phyloP scores from a whole-genome alignment of 2,329 filamentous ascomycete genomes.

The Cladosporium sp. region DNA sequence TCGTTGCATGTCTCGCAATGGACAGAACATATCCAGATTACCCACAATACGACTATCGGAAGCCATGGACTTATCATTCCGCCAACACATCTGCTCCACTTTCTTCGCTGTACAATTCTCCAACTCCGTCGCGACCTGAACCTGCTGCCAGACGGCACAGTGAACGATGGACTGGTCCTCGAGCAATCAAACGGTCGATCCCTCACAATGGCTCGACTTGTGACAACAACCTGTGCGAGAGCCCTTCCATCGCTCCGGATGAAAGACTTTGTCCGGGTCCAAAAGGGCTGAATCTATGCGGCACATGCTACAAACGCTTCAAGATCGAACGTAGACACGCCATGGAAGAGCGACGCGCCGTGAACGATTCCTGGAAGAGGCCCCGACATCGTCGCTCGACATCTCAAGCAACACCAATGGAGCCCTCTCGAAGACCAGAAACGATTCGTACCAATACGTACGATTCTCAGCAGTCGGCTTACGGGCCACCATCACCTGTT shows the following conservation, averaged over 20 bases:
- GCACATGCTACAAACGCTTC: constrained; percentile 7
- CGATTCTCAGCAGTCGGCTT: neutral
- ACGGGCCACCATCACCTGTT: neutral
- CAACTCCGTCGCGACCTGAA: neutral
- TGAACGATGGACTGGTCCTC: constrained; percentile 6
- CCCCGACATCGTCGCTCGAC: constrained; percentile 1
- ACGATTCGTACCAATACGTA: neutral
- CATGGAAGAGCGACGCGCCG: constrained; percentile 10
- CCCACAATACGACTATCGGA: constrained; percentile 5
- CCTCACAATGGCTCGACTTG: constrained; percentile 7
- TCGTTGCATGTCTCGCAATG: constrained; percentile 10
- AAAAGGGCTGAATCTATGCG: constrained; percentile 2
- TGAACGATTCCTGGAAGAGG: constrained; percentile 2
- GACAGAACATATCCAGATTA: constrained; percentile 12
- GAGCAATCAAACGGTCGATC: constrained; percentile 1
- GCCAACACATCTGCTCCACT: constrained; percentile 2
- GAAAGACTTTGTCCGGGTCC: constrained; percentile 6
- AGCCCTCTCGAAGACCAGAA: neutral
- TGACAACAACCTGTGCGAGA: constrained; percentile 1
- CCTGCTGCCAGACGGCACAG: constrained; percentile 4
- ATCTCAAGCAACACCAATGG: neutral
- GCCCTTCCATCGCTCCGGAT: neutral
- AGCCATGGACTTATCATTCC: constrained; percentile 9
- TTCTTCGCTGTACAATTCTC: constrained; percentile 1
- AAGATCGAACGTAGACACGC: constrained; percentile 8